Percentiles rank a stretch among this genome's conserved stretches.
phyloP scores from a whole-genome alignment of 306 rosid species.

The Ormosia semicastrata region DNA sequence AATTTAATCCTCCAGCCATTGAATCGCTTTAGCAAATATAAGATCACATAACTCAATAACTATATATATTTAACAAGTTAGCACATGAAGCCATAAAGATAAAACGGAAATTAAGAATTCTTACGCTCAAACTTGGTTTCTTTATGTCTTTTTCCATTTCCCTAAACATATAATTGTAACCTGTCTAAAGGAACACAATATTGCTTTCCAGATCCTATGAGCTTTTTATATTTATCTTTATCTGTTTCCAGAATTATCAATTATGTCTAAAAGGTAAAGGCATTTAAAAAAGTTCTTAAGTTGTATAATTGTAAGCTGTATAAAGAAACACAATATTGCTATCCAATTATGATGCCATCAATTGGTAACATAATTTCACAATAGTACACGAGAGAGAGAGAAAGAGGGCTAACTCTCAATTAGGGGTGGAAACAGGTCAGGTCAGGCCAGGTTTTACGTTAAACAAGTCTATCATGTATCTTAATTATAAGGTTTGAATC shows the following conservation, averaged over 20 bases:
- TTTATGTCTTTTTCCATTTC: background rate
- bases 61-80: background rate
- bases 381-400: background rate
- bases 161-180: slow-evolving; percentile 3
- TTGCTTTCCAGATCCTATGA: background rate
- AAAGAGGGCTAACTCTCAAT: slow-evolving; percentile 13
- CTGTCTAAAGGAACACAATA: background rate
- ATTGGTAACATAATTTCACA: slow-evolving; percentile 14
- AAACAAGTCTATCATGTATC: too few relatives aligned
- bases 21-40: background rate
- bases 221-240: background rate
- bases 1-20: background rate
- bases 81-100: background rate
- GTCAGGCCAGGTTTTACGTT: too few relatives aligned
- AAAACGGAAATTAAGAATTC: background rate
- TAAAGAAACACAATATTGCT: background rate
- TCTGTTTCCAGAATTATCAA: background rate
- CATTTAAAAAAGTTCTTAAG: background rate
- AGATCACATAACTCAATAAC: slow-evolving; percentile 5
- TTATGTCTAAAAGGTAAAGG: background rate
- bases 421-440: too few relatives aligned
- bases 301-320: background rate
- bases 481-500: too few relatives aligned
- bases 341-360: background rate
- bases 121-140: background rate